Base-by-base conservation (phyloP, 257 asterid species). In the Penstemon newberryi region DNA sequence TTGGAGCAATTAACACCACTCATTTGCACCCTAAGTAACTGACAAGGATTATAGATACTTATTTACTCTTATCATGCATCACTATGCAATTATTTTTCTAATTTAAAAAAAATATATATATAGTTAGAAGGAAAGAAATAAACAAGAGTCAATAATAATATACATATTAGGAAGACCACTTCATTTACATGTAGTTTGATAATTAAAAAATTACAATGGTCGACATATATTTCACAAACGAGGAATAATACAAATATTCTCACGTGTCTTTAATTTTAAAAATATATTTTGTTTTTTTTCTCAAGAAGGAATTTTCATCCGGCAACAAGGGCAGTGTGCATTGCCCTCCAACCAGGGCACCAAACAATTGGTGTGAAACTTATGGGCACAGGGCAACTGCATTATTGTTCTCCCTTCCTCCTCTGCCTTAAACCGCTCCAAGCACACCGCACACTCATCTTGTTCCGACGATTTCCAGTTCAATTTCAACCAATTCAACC, bases 381-480 rank as follows among this genome's bases (percentile, higher is more conserved):
- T 78, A 74, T 90, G 97, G 5, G 77, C 91, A 60, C 97, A 90
- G 0, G 84, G 74, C 82, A 90, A 61, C 67, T 87, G 90, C 88
- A 74, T 81, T 71, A 90, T 67, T 25, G 69, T 78, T 61, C 2
- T 79, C 80, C 8, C 82, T 72, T 46, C 25, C 2, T 25, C 33
- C 41, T 56, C 66, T 44, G 41, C 67, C 70, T 61, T 75, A 9
- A 84, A 72, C 51, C 72, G 77, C 72, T 90, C 96, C 83, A 90
- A 84, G 68, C 97, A 90, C 72, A 90, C 91, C 3, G 89, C 76
- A 51, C 97, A 90, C 55, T 90, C 92, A 10, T 84, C 91, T 66
- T 83, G 84, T 45, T 84, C 87, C 55, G 81, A 65, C 46, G 87
- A 81, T 70, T 79, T 79, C 96, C 92, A 82, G 41, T 80, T 80